A percentile compares a stretch with the other conserved stretches of the same genome.
phyloP scores from a whole-genome alignment of 352 stramenopile genomes.

The Phytophthora sp. region DNA sequence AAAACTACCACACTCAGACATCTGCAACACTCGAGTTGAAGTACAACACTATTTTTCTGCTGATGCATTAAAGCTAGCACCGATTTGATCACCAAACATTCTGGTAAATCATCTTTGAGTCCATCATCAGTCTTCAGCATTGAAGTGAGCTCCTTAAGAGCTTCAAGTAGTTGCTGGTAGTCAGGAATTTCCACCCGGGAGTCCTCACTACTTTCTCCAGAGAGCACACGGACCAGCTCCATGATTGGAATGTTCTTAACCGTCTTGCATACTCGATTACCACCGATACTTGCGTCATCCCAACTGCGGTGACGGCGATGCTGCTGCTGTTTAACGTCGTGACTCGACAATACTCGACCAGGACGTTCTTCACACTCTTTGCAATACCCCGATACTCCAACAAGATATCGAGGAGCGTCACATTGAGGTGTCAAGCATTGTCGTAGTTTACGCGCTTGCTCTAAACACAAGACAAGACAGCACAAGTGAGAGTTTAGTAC shows the following conservation, averaged over 20 bases:
- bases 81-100: constrained; percentile 63
- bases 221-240: constrained; percentile 46
- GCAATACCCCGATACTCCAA: constrained; percentile 68
- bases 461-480: constrained; percentile 27
- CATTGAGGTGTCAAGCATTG: constrained; percentile 75
- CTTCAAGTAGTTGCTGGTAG: constrained; percentile 42
- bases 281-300: constrained; percentile 38
- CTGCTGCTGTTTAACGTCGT: constrained; percentile 17
- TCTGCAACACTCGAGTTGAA: constrained; percentile 83
- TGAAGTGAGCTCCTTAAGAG: constrained; percentile 54
- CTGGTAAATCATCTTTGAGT: constrained; percentile 83
- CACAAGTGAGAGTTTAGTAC: constrained; percentile 11
- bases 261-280: constrained; percentile 37
- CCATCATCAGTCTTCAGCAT: constrained; percentile 56
- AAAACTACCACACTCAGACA: constrained; percentile 82
- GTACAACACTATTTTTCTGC: constrained; percentile 47
- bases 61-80: constrained; percentile 71
- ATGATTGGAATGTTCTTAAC: constrained; percentile 53
- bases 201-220: constrained; percentile 24
- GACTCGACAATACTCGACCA: constrained; percentile 5
- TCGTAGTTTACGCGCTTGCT: constrained; percentile 48
- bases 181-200: constrained; percentile 13
- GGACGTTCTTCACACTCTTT: constrained; percentile 54
- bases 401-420: constrained; percentile 68
- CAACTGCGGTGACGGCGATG: constrained; percentile 60